Evolutionary conservation across 192 early-diverging fungal genomes (phyloP).

Genomic region (Backusella mclennaniae): DNA sequence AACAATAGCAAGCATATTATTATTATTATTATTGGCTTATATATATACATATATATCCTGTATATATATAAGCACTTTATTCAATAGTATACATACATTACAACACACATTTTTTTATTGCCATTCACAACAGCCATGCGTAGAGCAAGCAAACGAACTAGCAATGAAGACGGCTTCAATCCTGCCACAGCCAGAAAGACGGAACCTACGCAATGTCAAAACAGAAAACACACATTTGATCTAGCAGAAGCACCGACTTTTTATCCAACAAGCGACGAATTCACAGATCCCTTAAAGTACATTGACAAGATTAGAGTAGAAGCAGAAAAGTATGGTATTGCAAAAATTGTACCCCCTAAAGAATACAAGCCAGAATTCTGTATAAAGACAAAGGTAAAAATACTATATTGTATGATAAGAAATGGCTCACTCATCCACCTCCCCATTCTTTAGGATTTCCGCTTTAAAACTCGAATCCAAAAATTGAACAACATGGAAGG

Average conservation of each 20-base stretch:
- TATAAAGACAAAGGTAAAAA: constrained; percentile 69
- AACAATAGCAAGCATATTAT: background rate
- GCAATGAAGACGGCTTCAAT: constrained; percentile 5
- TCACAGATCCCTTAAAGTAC: constrained; percentile 79
- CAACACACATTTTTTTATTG: background rate
- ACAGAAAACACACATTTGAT: constrained; percentile 51
- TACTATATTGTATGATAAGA: background rate
- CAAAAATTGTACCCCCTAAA: constrained; percentile 90
- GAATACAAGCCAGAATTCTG: constrained; percentile 85
- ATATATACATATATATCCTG: too few species aligned
- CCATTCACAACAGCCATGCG: background rate
- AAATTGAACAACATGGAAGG: constrained; percentile 92
- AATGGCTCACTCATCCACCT: background rate
- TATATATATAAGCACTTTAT: too few species aligned
- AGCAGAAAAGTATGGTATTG: constrained; percentile 79
- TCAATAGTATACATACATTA: background rate
- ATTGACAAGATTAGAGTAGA: constrained; percentile 76
- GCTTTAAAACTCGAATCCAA: constrained; percentile 87
- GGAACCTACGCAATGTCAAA: background rate
- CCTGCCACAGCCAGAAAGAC: background rate
- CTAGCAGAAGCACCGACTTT: constrained; percentile 73
- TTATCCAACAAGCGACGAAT: constrained; percentile 81
- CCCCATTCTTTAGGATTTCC: constrained; percentile 54
- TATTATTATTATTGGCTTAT: background rate
- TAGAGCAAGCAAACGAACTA: background rate